Evolutionary conservation across 1,284 basidiomycete genomes (phyloP), one percentile per base, ranked within the genome.

Genomic region (Irpex sp.): DNA sequence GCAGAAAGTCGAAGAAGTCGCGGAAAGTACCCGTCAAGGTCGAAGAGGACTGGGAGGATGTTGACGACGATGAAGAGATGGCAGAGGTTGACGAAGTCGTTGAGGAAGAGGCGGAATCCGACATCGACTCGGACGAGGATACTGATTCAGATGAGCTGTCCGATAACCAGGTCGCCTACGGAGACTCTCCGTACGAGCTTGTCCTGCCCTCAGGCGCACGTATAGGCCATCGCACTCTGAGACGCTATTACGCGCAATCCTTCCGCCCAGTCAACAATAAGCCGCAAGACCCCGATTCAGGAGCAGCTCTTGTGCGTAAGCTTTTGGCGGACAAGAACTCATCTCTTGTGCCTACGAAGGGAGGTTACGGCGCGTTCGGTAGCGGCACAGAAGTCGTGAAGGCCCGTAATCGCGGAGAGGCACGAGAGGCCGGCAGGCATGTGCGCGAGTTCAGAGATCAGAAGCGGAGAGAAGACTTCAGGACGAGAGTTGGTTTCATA

Each of bases 381-480:
- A 77, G 77, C 7, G 94, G 94, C 2, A 88, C 85, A 9, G 85
- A 94, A 49, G 88, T 95, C 9, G 85, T 97, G 65, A 94, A 91
- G 74, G 96, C 94, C n/a, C 83, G 94, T 56, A 98, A 98, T 78
- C 85, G 85, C 11, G 97, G 97, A 2, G 96, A 99, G 78, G 97
- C 97, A 2, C 85, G 85, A 64, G 93, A 98, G 77, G 97, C 97
- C 13, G 94, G 91, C 52, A 84, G 93, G 60, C 94, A 97, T 76
- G 86, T 94, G 0, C 83, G 87, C 62, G 90, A 96, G 71, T 94
- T 93, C 77, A 82, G 92, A 64, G 97, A 98, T 73, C 87, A 91
- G 72, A 85, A 82, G 67, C 82, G 85, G 59, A 83, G 86, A 64
- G 92, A 97, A 73, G 86, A 91, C 51, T 94, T 93, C 83, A 94